phyloP scores from a whole-genome alignment of 805 yeast genomes.

The Lachancea fermentati region DNA sequence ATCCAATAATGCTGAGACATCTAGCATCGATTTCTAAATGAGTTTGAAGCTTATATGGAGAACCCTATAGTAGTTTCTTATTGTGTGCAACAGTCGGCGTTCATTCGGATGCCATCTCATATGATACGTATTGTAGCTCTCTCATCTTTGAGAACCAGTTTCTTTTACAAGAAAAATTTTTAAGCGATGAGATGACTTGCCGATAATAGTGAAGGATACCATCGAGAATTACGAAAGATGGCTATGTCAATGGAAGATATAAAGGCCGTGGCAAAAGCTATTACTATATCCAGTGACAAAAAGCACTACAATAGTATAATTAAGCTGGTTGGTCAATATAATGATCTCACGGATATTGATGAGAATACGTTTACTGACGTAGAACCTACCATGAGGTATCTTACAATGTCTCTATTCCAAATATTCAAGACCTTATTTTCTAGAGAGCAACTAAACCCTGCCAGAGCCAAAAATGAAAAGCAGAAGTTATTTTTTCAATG shows the following conservation, averaged over 20 bases:
- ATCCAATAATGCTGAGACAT: too few species aligned
- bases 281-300: slow-evolving; percentile 24
- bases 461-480: slow-evolving; percentile 36
- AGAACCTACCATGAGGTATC: slow-evolving; percentile 24
- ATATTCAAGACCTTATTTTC: slow-evolving; percentile 30
- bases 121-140: too few species aligned
- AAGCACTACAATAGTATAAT: slow-evolving; percentile 30
- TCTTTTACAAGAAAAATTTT: slow-evolving; percentile 2
- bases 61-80: too few species aligned
- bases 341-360: slow-evolving; percentile 10
- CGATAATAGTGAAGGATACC: too few species aligned
- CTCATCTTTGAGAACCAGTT: too few species aligned
- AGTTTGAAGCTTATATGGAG: too few species aligned
- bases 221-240: slow-evolving; percentile 9
- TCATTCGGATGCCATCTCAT: too few species aligned
- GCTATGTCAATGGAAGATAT: slow-evolving; percentile 22
- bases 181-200: slow-evolving; percentile 3
- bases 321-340: slow-evolving; percentile 24
- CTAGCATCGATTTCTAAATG: too few species aligned
- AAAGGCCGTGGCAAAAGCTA: slow-evolving; percentile 24
- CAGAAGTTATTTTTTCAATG: slow-evolving; percentile 51
- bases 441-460: slow-evolving; percentile 27
- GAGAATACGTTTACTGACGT: slow-evolving; percentile 7
- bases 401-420: slow-evolving; percentile 29
- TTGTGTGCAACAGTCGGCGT: too few species aligned